phyloP scores from a whole-genome alignment of 371 early-diverging fungal genomes.

The Nematocida sp. region DNA sequence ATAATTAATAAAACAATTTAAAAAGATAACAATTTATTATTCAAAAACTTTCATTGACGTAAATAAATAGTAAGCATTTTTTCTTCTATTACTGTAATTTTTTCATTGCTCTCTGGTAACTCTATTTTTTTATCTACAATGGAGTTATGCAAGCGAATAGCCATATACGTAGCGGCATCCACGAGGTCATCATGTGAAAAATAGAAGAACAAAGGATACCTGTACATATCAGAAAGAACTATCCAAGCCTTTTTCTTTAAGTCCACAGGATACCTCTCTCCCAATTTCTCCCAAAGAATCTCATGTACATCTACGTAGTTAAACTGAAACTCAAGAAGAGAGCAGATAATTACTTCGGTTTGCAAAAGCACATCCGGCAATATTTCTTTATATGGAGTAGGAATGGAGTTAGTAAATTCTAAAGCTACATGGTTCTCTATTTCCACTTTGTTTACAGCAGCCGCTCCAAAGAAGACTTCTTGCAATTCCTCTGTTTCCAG shows the following conservation, averaged over 20 bases:
- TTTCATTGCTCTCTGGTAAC: not conserved
- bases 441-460: not conserved
- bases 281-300: not conserved
- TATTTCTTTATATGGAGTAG: not conserved
- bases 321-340: slow-evolving; percentile 25
- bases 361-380: slow-evolving; percentile 5
- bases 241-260: slow-evolving; percentile 18
- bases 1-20: no score
- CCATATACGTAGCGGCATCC: not conserved
- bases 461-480: no score
- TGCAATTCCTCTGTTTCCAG: not conserved
- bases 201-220: not conserved
- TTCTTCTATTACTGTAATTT: not conserved
- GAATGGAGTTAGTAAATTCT: not conserved
- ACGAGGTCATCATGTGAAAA: slow-evolving; percentile 7
- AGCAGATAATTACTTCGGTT: slow-evolving; percentile 29
- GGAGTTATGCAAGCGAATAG: not conserved
- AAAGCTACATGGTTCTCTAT: not conserved
- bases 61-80: no score
- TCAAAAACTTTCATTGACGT: no score
- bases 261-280: not conserved
- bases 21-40: no score
- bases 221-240: not conserved
- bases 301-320: slow-evolving; percentile 19
- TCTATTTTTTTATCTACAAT: not conserved